These are phyloP conservation scores for Geosmithia morbida DNA, from an alignment of 2,329 filamentous ascomycete genomes.

Conservation along the genomic window DNA sequence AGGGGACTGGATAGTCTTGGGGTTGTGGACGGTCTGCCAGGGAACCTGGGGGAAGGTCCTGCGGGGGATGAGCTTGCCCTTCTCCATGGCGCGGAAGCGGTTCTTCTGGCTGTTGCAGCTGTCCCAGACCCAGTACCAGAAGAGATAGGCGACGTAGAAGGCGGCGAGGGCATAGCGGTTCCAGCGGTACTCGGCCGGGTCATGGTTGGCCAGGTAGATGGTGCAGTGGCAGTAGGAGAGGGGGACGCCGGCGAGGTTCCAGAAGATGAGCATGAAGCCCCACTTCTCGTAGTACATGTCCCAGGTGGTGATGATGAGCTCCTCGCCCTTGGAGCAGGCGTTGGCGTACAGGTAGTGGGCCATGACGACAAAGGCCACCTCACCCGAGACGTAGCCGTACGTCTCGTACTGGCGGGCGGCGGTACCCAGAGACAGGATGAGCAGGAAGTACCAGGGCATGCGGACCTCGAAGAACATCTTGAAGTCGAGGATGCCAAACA, in stretches of 20 bases:
- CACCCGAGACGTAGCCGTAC: slow-evolving; percentile 76
- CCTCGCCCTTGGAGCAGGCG: slow-evolving; percentile 83
- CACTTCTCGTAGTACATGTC: slow-evolving; percentile 97
- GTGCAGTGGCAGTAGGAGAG: slow-evolving; percentile 90
- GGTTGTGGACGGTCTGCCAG: slow-evolving; percentile 72
- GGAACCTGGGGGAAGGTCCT: slow-evolving; percentile 84
- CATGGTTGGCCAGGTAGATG: slow-evolving; percentile 74
- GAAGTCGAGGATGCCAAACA: slow-evolving; percentile 80
- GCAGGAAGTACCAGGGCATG: slow-evolving; percentile 82
- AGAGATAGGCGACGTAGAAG: slow-evolving; percentile 60
- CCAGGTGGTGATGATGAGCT: slow-evolving; percentile 81
- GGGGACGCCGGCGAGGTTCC: slow-evolving; percentile 86
- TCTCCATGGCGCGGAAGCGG: slow-evolving; percentile 69
- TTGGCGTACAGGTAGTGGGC: slow-evolving; percentile 88
- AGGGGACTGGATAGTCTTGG: slow-evolving; percentile 58
- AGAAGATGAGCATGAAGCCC: slow-evolving; percentile 97
- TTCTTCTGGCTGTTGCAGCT: slow-evolving; percentile 91
- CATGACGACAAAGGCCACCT: slow-evolving; percentile 72
- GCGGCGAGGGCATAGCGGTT: slow-evolving; percentile 50
- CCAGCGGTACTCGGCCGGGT: slow-evolving; percentile 64
- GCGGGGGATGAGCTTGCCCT: slow-evolving; percentile 54
- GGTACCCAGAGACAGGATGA: slow-evolving; percentile 61
- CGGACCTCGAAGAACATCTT: slow-evolving; percentile 97
- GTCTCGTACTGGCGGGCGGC: slow-evolving; percentile 72
- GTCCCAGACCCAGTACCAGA: slow-evolving; percentile 86